These are phyloP conservation scores for Fraxinus nigra DNA, from an alignment of 305 asterid species.

Conservation along the genomic window DNA sequence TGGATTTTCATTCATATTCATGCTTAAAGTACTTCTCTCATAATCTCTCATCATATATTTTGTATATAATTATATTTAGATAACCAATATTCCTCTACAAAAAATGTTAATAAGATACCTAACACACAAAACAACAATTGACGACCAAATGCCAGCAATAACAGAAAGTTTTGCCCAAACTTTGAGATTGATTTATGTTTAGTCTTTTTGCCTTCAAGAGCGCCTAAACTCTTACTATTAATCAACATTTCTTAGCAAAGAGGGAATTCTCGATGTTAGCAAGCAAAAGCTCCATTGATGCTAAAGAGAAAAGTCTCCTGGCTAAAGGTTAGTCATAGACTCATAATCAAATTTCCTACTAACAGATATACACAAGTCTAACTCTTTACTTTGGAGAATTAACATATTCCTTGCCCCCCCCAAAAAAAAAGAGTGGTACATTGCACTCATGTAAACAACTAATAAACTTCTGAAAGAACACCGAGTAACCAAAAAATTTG, in stretches of 20 bases:
- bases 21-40: no score
- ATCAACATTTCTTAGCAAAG: not conserved
- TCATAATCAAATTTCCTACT: not conserved
- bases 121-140: no score
- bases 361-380: not conserved
- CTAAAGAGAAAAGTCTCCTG: not conserved
- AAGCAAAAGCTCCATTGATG: not conserved
- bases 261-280: not conserved
- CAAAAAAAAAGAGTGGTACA: not conserved
- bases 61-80: no score
- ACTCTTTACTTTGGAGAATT: not conserved
- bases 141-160: no score
- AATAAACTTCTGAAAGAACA: slow-evolving; percentile 1
- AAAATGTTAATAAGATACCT: no score
- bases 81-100: no score
- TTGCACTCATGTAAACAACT: not conserved
- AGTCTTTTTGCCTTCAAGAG: no score
- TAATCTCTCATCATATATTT: no score
- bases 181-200: no score
- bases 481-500: not conserved
- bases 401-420: slow-evolving; percentile 5
- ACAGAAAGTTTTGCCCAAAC: no score
- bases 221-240: not conserved
- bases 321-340: not conserved
- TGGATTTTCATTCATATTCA: no score